Evolutionary conservation across 495 filamentous ascomycete genomes (phyloP).

Genomic region (Penicillium herquei): DNA sequence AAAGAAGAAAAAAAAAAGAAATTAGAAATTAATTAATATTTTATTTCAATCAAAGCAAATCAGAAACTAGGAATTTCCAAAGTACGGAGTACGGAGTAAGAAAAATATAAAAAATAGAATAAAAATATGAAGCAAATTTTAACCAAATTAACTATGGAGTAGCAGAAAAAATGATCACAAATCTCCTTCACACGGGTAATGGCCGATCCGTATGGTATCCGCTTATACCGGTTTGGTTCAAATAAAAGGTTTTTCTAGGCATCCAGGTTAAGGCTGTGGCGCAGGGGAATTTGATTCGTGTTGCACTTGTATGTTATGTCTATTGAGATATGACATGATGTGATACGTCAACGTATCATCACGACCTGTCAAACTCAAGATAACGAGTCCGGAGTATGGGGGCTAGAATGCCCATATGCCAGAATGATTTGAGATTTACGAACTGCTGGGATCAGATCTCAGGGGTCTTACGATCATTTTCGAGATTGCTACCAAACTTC

Average conservation of each 20-base stretch:
- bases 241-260: background rate
- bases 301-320: background rate
- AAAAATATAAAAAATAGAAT: constrained; percentile 1
- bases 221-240: background rate
- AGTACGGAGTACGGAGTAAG: background rate
- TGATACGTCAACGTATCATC: constrained; percentile 10
- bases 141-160: no score
- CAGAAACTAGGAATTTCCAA: background rate
- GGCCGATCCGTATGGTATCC: constrained; percentile 14
- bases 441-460: no score
- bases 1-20: constrained; percentile 9
- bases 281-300: constrained; percentile 14
- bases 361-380: background rate
- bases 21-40: constrained; percentile 3
- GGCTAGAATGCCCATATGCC: background rate
- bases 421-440: no score
- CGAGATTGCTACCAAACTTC: no score
- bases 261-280: constrained; percentile 11
- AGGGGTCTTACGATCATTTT: no score
- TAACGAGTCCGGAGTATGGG: background rate
- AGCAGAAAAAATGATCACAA: no score
- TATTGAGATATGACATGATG: background rate
- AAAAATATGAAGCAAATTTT: background rate
- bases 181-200: background rate
- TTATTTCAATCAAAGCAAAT: background rate